Conservation (phyloP, 768 basidiomycete species). For the Gyrodon lividus region DNA sequence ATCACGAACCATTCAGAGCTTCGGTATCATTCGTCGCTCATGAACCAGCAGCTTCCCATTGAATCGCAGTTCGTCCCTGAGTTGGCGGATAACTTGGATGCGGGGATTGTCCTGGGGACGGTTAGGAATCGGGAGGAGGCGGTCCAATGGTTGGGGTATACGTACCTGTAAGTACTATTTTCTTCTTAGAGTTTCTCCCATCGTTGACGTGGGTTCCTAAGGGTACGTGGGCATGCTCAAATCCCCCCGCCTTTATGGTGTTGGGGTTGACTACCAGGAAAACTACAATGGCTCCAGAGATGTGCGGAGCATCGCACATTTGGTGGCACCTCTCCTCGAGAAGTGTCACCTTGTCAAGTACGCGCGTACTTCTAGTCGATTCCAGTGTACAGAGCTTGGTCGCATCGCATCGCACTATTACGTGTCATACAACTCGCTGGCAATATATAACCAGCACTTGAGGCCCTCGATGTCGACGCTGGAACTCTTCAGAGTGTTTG, state of each 20-base stretch:
- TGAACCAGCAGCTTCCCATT: conserved; percentile 98
- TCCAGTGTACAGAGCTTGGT: conserved; percentile 92
- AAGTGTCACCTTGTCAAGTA: conserved; percentile 95
- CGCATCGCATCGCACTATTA: conserved; percentile 95
- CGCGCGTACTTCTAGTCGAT: conserved; percentile 80
- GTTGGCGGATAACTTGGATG: conserved; percentile 93
- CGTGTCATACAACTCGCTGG: conserved; percentile 94
- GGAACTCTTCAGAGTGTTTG: conserved; percentile 95
- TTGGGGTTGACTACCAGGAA: conserved; percentile 87
- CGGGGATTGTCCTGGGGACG: conserved; percentile 93
- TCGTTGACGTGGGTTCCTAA: conserved; percentile 26
- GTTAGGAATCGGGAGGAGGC: conserved; percentile 95
- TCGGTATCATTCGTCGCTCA: conserved; percentile 91
- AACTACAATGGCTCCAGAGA: conserved; percentile 86
- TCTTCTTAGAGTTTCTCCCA: conserved; percentile 1
- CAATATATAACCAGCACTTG: conserved; percentile 92
- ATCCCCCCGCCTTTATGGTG: conserved; percentile 82
- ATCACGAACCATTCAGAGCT: conserved; percentile 97
- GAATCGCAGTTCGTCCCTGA: conserved; percentile 92
- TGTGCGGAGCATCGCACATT: conserved; percentile 91
- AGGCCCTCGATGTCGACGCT: conserved; percentile 82
- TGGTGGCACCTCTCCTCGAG: conserved; percentile 89
- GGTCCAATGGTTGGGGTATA: conserved; percentile 95
- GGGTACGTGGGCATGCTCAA: conserved; percentile 97
- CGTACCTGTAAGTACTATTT: conserved; percentile 67